Evolutionary conservation across 2,329 filamentous ascomycete species (phyloP).

Genomic region (Cercospora beticola): DNA sequence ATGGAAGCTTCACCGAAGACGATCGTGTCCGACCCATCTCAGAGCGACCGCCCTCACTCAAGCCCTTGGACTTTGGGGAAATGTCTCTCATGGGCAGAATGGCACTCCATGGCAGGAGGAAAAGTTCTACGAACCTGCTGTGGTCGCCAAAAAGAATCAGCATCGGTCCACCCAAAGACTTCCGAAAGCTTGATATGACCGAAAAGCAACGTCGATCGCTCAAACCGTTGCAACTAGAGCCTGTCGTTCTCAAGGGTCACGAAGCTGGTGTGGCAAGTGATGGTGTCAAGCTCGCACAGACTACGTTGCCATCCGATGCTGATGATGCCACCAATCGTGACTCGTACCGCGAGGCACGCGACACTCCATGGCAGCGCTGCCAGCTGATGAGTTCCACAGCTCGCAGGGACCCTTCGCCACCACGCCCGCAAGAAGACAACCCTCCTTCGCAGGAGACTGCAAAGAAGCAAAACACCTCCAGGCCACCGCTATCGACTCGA

Average conservation of each 20-base stretch:
- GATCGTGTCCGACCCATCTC: conserved; percentile 25
- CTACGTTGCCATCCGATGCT: background rate
- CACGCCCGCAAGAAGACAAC: conserved; percentile 1
- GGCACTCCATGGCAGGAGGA: conserved; percentile 18
- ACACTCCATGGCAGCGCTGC: conserved; percentile 19
- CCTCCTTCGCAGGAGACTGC: background rate
- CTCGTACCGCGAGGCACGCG: conserved; percentile 17
- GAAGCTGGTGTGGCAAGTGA: conserved; percentile 2
- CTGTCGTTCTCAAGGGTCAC: conserved; percentile 29
- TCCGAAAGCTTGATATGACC: conserved; percentile 32
- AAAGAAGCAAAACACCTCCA: background rate
- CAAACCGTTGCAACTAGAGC: conserved; percentile 31
- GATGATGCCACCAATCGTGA: conserved; percentile 2
- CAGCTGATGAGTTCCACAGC: conserved; percentile 16
- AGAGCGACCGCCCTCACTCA: conserved; percentile 27
- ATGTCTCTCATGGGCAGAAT: conserved; percentile 24
- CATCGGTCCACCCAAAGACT: conserved; percentile 29
- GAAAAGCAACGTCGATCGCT: conserved; percentile 34
- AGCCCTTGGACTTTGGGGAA: conserved; percentile 28
- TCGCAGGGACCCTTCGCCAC: conserved; percentile 1
- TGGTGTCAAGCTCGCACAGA: background rate
- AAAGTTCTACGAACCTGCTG: conserved; percentile 24
- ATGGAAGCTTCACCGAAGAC: conserved; percentile 21
- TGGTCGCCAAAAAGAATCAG: conserved; percentile 25
- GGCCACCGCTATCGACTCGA: conserved; percentile 19